A percentile compares a stretch with the other conserved stretches of the same genome.
Evolutionary conservation across 1,284 basidiomycete species (phyloP).

Genomic region (Cutaneotrichosporon sp.): DNA sequence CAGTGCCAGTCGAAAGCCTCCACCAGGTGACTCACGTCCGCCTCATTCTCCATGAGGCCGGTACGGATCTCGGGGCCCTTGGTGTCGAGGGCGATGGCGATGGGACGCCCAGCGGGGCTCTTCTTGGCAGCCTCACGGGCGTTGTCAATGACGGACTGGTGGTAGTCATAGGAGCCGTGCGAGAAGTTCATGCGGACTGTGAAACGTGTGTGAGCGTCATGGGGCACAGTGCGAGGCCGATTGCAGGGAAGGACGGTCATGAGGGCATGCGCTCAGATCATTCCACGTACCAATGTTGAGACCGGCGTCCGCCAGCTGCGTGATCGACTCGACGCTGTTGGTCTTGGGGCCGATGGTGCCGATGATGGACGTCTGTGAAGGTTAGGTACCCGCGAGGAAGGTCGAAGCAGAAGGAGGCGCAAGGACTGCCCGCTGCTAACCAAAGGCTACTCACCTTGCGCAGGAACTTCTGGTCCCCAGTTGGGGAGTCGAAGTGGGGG

Average conservation of each 20-base stretch:
- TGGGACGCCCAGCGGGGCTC: constrained; percentile 74
- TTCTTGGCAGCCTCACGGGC: constrained; percentile 77
- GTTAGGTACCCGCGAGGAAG: no score
- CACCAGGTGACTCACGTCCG: constrained; percentile 66
- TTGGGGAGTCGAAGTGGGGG: constrained; percentile 65
- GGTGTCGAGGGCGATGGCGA: constrained; percentile 98
- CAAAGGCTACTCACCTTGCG: constrained; percentile 70
- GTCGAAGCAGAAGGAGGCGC: constrained; percentile 6
- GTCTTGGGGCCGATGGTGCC: constrained; percentile 96
- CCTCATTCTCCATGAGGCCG: constrained; percentile 82
- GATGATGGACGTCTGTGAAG: constrained; percentile 84
- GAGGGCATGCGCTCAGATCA: constrained; percentile 1
- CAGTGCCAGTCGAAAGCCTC: neutral
- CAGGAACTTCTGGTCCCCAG: constrained; percentile 75
- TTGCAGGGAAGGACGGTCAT: neutral
- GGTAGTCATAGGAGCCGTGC: constrained; percentile 94
- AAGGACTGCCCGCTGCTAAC: constrained; percentile 3
- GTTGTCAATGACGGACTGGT: constrained; percentile 97
- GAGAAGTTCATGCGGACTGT: constrained; percentile 98
- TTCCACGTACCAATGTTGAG: constrained; percentile 84
- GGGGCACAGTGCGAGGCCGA: neutral
- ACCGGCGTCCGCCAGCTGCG: constrained; percentile 78
- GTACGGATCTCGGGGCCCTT: constrained; percentile 99
- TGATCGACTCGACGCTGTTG: constrained; percentile 82
- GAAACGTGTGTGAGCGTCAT: neutral